A percentile compares a stretch with the other conserved stretches of the same genome.
These are phyloP conservation scores for Xerocomellus chrysenteron DNA, from an alignment of 768 basidiomycete species.

Conservation along the genomic window DNA sequence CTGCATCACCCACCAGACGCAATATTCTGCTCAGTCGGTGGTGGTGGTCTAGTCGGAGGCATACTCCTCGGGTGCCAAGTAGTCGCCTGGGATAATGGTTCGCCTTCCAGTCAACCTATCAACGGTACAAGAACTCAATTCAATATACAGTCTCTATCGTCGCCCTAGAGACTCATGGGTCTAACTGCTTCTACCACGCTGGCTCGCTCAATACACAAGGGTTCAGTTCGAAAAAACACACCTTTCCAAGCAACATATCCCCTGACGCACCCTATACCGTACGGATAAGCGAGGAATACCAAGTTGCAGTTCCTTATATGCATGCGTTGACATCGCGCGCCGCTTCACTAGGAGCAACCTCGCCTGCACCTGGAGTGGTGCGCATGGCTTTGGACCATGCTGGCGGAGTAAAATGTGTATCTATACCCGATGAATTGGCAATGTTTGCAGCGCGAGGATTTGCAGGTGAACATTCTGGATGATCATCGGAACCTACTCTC, in stretches of 20 bases:
- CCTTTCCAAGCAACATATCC: conserved; percentile 29
- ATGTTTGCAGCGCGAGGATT: conserved; percentile 61
- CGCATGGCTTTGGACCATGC: conserved; percentile 61
- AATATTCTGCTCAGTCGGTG: conserved; percentile 77
- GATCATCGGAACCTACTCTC: neutral
- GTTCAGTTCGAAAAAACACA: conserved; percentile 34
- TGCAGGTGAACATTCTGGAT: conserved; percentile 45
- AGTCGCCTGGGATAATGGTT: conserved; percentile 71
- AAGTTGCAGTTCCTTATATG: conserved; percentile 59
- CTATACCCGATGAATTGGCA: conserved; percentile 64
- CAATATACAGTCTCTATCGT: conserved; percentile 58
- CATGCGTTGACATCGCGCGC: conserved; percentile 59
- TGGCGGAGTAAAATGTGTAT: conserved; percentile 58
- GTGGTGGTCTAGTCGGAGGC: conserved; percentile 70
- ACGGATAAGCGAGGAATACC: conserved; percentile 39
- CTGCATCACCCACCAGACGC: conserved; percentile 59
- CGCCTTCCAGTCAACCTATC: conserved; percentile 14
- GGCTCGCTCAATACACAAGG: conserved; percentile 51
- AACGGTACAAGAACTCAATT: neutral
- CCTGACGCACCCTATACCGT: conserved; percentile 40
- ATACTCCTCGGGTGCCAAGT: conserved; percentile 63
- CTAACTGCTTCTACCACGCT: conserved; percentile 73
- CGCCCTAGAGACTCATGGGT: conserved; percentile 67
- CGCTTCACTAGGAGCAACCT: conserved; percentile 70
- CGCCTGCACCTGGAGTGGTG: conserved; percentile 59